Evolutionary conservation across 2,329 filamentous ascomycete species (phyloP), one percentile per base, ranked within the genome.

Genomic region (Fusarium sp.): DNA sequence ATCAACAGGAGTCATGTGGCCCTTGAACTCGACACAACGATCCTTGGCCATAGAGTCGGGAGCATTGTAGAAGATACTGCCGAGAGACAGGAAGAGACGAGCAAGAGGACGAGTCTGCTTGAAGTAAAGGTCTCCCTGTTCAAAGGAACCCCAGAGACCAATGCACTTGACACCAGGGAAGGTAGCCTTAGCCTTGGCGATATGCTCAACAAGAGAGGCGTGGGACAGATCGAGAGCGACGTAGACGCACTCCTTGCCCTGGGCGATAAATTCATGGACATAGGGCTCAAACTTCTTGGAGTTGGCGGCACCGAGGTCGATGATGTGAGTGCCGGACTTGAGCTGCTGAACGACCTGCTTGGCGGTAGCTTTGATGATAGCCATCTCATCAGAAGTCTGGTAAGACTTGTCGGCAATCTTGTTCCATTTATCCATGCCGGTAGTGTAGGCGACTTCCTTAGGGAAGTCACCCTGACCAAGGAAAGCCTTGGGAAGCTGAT

Each of bases 361-460:
- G 3, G 62, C 69, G 1, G 77, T 79, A 1, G 58, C 41, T 10
- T 73, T 20, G 53, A 79, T 79, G 42, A 79, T 78, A 0, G 55
- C 4, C 20, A 76, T 59, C 8, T 79, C 77, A 1, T 75, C 61
- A 0, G 64, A 54, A 1, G 77, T 79, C 44, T 79, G 77, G 24
- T 78, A 78, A 0, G 75, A 79, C 3, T 44, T 57, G 17, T 72
- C 56, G 1, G 77, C 63, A 1, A 79, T 73, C 0, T 28, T 42
- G 0, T 56, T 63, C 77, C 77, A 79, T 12, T 75, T 66, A 0
- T 70, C 61, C 77, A 79, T 78, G 0, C 69, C 71, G 0, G 61
- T 42, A 1, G 69, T 77, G 58, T 79, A 79, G 14, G 75, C 77
- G 6, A 79, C 24, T n/a, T 79, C 77, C 68, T 79, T 79, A 2